These are phyloP conservation scores for Calycina herbarum DNA, from an alignment of 2,329 filamentous ascomycete species.

Conservation along the genomic window DNA sequence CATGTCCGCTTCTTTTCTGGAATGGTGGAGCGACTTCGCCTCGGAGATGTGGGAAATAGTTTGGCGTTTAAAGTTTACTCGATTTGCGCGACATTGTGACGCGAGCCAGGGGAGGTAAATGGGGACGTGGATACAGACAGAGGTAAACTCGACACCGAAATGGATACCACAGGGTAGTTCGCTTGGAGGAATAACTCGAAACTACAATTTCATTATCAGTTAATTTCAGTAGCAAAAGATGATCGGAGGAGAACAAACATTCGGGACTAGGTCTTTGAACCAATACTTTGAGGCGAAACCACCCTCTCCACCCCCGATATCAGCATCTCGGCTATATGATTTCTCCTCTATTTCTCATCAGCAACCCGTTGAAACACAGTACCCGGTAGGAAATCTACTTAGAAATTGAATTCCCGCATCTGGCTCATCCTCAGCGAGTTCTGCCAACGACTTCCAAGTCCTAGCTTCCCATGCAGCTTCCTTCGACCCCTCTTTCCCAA, in stretches of 20 bases:
- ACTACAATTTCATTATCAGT: background rate
- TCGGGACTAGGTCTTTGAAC: background rate
- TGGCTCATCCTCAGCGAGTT: too few species aligned
- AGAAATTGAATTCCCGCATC: too few species aligned
- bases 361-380: too few species aligned
- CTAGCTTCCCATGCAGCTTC: too few species aligned
- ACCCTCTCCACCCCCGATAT: too few species aligned
- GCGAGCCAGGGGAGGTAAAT: slow-evolving; percentile 86
- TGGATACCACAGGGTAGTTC: slow-evolving; percentile 6
- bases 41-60: slow-evolving; percentile 71
- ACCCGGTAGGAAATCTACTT: too few species aligned
- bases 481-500: slow-evolving; percentile 68
- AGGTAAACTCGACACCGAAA: slow-evolving; percentile 46
- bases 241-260: background rate
- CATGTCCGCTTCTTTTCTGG: slow-evolving; percentile 60
- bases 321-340: too few species aligned
- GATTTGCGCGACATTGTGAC: slow-evolving; percentile 73
- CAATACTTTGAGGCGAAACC: background rate
- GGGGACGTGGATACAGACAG: slow-evolving; percentile 87
- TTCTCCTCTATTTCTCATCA: too few species aligned
- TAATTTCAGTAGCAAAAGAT: background rate
- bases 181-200: background rate
- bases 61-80: slow-evolving; percentile 66
- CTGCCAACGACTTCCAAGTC: too few species aligned
- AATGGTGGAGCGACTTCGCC: slow-evolving; percentile 60